Base-by-base conservation (phyloP, 371 early-diverging fungal genomes). In the Mortierella sp. region DNA sequence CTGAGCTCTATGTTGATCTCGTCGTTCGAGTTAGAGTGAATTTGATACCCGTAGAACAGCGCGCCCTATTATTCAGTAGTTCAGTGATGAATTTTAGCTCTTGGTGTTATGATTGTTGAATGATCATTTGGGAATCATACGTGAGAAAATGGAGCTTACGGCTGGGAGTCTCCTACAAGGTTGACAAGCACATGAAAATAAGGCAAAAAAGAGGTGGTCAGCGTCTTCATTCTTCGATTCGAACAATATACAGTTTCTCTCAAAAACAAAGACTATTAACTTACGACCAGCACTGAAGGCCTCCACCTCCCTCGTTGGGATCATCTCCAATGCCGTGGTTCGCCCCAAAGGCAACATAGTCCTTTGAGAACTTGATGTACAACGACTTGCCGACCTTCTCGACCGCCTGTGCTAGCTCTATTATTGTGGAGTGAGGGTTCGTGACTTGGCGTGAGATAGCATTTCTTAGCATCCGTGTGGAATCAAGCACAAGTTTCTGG, bases 241-340 rank as follows among this genome's bases (percentile, higher is more conserved):
- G 19, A 19, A 8, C 13, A 34, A 31, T 34, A 31, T 10, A 10
- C 26, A 58, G 60, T 1, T 14, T 13, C 14, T 3, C 28, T 13
- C 7, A 6, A 26, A 31, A 44, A 19, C 13, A 45, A 74, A 58
- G 31, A 60, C 26, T 4, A 48, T 1, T 34, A 19, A 76, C 82
- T 73, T 82, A 86, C 86, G 86, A 81, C 86, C 86, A 86, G 73
- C 82, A 86, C 50, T 86, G 86, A 34, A 86, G 68, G 16, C 73
- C 68, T 2, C 86, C 76, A 11, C 82, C 86, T 6, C 75, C 77
- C 14, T 70, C 54, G 14, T 31, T 44, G 6, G 60, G 74, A 38
- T 82, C 78, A 44, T 85, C 86, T 1, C 77, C 75, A 6, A 82
- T 70, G 10, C 82, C 73, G 21, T 79, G 77, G 47, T 78, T 80